Base-by-base conservation (phyloP, 208 protist species). In the Crithidia bombi region DNA sequence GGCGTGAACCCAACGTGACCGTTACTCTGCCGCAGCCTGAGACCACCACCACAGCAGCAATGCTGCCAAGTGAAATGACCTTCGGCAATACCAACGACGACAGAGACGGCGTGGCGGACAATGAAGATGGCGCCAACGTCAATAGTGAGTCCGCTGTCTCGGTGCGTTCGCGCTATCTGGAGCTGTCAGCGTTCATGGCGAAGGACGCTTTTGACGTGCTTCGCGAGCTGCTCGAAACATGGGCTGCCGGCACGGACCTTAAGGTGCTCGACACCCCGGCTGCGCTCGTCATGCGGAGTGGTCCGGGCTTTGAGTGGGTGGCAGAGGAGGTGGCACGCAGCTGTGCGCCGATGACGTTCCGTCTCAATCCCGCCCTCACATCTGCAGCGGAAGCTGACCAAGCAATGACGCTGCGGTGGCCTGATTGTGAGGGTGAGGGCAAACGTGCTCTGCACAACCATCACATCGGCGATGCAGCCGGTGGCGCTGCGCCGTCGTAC, bases 241-340 rank as follows among this genome's bases (percentile, higher is more conserved):
- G 79, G 56, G 62, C 69, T 7, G 28, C 56, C 14, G 70, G 70
- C 14, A 17, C 71, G 10, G 83, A 91, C 57, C 52, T 87, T 46
- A 14, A 57, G 43, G 70, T 66, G 33, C 43, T 84, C 17, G 78
- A 84, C 23, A 72, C 73, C 19, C 86, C 86, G 2, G 64, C 85
- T 12, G 52, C 78, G 5, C 65, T 88, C 26, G 86, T 91, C 9
- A 76, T 86, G 74, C 80, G 78, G 17, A 91, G 86, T 62, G 76
- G 79, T 12, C 51, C 79, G 1, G 58, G 70, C 23, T 87, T 88
- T 57, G 50, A 51, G 38, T 78, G 75, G 75, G 79, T 84, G 43
- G 74, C 63, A 4, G 69, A 81, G 70, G 73, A 81, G 43, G 79
- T 84, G 33, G 69, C 55, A 64, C 69, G 69, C 19, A 72, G 65